These are phyloP conservation scores for Madurella fahalii DNA, from an alignment of 2,329 filamentous ascomycete genomes.

Conservation along the genomic window DNA sequence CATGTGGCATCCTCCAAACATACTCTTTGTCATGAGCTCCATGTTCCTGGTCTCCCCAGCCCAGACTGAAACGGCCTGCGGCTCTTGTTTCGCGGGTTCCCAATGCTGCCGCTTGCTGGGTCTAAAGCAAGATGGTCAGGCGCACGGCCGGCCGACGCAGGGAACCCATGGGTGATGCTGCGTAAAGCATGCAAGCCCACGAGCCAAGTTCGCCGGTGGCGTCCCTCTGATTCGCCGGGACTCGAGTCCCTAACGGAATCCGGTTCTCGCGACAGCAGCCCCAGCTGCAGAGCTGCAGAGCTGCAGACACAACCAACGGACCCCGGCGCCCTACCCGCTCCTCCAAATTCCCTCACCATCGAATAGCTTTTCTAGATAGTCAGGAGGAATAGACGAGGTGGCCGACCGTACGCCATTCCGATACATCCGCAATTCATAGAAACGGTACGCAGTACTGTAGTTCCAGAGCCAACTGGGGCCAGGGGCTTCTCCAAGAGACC, in stretches of 20 bases:
- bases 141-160: conserved; percentile 15
- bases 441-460: too few relatives aligned
- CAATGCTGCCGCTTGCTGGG: neutral
- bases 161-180: conserved; percentile 1
- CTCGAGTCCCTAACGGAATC: conserved; percentile 2
- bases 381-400: too few relatives aligned
- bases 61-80: conserved; percentile 9
- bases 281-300: neutral
- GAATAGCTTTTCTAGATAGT: neutral
- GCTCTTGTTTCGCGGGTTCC: conserved; percentile 3
- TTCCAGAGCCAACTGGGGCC: too few relatives aligned
- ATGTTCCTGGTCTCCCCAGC: neutral
- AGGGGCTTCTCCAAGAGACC: too few relatives aligned
- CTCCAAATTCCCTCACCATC: conserved; percentile 7
- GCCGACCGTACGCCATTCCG: too few relatives aligned
- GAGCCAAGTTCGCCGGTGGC: neutral
- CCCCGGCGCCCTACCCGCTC: neutral
- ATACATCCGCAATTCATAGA: too few relatives aligned
- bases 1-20: neutral
- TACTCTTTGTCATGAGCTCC: too few relatives aligned
- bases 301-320: neutral
- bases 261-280: conserved; percentile 6
- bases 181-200: conserved; percentile 12
- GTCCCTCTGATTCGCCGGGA: conserved; percentile 18
- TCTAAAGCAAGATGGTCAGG: conserved; percentile 20